A percentile compares a stretch with the other conserved stretches of the same genome.
phyloP scores from a whole-genome alignment of 2,329 filamentous ascomycete genomes.

The Nemania serpens region DNA sequence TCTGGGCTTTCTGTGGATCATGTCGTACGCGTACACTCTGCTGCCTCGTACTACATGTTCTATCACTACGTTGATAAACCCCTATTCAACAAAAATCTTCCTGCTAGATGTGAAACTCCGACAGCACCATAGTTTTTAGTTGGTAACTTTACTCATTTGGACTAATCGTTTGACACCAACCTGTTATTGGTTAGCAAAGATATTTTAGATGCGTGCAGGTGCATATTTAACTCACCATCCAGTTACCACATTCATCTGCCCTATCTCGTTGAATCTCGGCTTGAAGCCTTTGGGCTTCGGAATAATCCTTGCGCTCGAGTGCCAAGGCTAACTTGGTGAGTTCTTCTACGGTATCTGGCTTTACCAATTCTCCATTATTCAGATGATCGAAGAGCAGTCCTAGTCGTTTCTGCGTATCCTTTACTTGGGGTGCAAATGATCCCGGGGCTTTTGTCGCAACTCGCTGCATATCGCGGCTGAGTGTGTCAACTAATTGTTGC shows the following conservation, averaged over 20 bases:
- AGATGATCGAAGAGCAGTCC: conserved; percentile 95
- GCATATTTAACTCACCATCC: conserved; percentile 70
- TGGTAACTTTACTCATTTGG: conserved; percentile 77
- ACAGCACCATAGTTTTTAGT: conserved; percentile 22
- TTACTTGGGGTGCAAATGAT: conserved; percentile 86
- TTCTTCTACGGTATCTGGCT: conserved; percentile 74
- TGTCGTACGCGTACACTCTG: not conserved
- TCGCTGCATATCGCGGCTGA: conserved; percentile 83
- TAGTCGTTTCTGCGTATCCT: conserved; percentile 91
- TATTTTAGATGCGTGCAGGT: not conserved
- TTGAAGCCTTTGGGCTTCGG: conserved; percentile 69
- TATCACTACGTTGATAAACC: not conserved
- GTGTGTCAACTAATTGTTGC: conserved; percentile 77
- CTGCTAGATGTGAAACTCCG: not conserved
- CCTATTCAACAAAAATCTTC: not conserved
- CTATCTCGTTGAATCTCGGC: conserved; percentile 77
- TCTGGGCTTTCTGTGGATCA: not conserved
- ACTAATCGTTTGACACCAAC: conserved; percentile 78
- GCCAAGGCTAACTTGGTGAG: conserved; percentile 68
- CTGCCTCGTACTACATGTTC: not conserved
- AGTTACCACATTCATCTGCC: conserved; percentile 80
- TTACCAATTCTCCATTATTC: conserved; percentile 91
- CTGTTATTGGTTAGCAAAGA: conserved; percentile 54
- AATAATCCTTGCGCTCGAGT: conserved; percentile 71
- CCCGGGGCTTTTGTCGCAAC: conserved; percentile 84